Evolutionary conservation across 345 rosid genomes (phyloP).

Genomic region (Kandelia obovata): DNA sequence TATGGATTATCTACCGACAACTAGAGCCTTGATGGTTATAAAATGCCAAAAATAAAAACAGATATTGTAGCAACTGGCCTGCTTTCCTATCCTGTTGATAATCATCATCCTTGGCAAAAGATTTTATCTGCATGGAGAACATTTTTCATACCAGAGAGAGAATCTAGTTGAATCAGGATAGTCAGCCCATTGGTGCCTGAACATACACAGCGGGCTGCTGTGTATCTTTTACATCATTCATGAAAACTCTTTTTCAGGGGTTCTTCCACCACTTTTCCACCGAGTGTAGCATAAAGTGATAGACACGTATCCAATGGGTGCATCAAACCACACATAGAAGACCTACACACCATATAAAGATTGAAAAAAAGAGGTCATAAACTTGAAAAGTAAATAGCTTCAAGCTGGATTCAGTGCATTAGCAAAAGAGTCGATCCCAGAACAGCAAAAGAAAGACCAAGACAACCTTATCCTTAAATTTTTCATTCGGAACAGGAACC

Average conservation of each 20-base stretch:
- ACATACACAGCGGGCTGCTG: slow-evolving; percentile 72
- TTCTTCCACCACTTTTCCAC: slow-evolving; percentile 99
- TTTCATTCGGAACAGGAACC: slow-evolving; percentile 80
- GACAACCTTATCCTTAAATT: slow-evolving; percentile 32
- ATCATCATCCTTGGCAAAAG: slow-evolving; percentile 94
- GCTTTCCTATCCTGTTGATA: slow-evolving; percentile 90
- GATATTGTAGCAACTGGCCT: slow-evolving; percentile 42
- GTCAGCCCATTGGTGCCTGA: slow-evolving; percentile 1
- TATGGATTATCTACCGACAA: background rate
- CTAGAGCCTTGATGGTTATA: background rate
- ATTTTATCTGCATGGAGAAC: slow-evolving; percentile 67
- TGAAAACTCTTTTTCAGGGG: slow-evolving; percentile 97
- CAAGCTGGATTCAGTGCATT: no score
- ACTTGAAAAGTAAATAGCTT: no score
- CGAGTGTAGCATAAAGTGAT: slow-evolving; percentile 84
- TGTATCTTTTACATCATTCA: slow-evolving; percentile 94
- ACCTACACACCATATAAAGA: slow-evolving; percentile 37
- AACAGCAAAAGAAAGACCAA: no score
- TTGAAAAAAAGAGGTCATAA: no score
- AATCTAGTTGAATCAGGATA: slow-evolving; percentile 8
- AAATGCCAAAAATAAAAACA: background rate
- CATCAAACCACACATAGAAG: slow-evolving; percentile 98
- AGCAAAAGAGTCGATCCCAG: no score
- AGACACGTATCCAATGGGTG: slow-evolving; percentile 93
- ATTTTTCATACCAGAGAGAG: slow-evolving; percentile 14